Evolutionary conservation across 139 green algal species (phyloP).

Genomic region (Chlorella sp.): DNA sequence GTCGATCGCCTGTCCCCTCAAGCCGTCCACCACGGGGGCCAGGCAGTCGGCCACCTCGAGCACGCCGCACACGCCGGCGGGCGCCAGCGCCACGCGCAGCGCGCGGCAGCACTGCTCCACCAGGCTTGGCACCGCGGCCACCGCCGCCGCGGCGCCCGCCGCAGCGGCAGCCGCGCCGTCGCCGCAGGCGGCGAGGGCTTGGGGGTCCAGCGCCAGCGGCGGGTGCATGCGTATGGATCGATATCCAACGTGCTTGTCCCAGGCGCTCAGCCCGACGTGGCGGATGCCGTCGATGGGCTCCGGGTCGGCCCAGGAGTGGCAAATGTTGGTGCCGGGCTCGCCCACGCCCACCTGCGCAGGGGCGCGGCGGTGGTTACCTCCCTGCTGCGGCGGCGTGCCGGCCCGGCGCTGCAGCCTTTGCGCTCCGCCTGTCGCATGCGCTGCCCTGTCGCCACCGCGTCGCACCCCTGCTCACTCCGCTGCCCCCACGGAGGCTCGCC

Average conservation of each 20-base stretch:
- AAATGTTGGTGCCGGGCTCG: constrained; percentile 24
- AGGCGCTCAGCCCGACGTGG: constrained; percentile 72
- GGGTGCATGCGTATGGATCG: constrained; percentile 60
- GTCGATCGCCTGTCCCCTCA: no score
- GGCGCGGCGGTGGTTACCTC: background rate
- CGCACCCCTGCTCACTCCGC: no score
- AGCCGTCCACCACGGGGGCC: constrained; percentile 19
- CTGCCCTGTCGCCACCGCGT: no score
- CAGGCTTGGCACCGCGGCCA: constrained; percentile 24
- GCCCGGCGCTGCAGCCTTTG: no score
- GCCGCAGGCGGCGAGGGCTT: background rate
- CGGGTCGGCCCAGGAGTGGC: constrained; percentile 61
- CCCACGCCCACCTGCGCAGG: constrained; percentile 53
- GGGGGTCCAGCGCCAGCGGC: constrained; percentile 3
- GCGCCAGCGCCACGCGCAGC: constrained; percentile 7
- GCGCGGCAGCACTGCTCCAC: constrained; percentile 13
- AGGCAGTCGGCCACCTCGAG: constrained; percentile 36
- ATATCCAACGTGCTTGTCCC: constrained; percentile 86
- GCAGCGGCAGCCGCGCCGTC: background rate
- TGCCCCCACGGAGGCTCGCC: no score
- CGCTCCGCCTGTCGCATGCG: no score
- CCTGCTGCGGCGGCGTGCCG: no score
- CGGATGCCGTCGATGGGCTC: constrained; percentile 29
- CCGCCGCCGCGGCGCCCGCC: background rate
- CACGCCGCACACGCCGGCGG: constrained; percentile 35